Evolutionary conservation across 345 rosid species (phyloP), one percentile per base, ranked within the genome.

Genomic region (Brassica napus): DNA sequence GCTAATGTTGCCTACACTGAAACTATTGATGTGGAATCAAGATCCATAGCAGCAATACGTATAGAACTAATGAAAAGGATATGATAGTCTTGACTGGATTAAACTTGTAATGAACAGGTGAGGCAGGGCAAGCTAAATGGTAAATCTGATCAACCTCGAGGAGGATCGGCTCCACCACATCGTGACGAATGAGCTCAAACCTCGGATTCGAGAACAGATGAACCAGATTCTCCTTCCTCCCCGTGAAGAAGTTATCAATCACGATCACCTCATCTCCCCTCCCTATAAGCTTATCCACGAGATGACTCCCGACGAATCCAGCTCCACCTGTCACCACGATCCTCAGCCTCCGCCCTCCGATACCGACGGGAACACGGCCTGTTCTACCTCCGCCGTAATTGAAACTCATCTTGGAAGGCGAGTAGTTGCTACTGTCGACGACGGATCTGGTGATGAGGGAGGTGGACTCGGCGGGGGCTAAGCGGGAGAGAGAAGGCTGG

Each of bases 91-190:
- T 95, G 77, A 95, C 93, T 4, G 98, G 99, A 75, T 95, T 95
- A 44, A 83, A 91, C 84, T 95, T 95, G 81, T 95, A 95, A 81
- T 95, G 99, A 76, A 95, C 98, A 6, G 99, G 99, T 26, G 99
- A 95, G 0, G 98, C 99, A 1, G 99, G 99, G 76, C 99, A 95
- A 79, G 99, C 99, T 77, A 95, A 86, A 82, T 95, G 99, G 81
- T 95, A 95, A 89, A 95, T 93, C 89, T 91, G 97, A 87, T 95
- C 99, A 6, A 95, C 99, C 87, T 95, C 99, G 57, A 93, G 83
- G 44, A 95, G 88, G n/a, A 95, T 93, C 26, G 99, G 98, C 55
- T 95, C 99, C 21, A 95, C 98, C 0, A 93, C 99, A 63, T 95
- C 99, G 78, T 95, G 99, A 10, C 99, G 89, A 70, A 95, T 93